phyloP scores from a whole-genome alignment of 345 rosid species.

The Bruguiera parviflora region DNA sequence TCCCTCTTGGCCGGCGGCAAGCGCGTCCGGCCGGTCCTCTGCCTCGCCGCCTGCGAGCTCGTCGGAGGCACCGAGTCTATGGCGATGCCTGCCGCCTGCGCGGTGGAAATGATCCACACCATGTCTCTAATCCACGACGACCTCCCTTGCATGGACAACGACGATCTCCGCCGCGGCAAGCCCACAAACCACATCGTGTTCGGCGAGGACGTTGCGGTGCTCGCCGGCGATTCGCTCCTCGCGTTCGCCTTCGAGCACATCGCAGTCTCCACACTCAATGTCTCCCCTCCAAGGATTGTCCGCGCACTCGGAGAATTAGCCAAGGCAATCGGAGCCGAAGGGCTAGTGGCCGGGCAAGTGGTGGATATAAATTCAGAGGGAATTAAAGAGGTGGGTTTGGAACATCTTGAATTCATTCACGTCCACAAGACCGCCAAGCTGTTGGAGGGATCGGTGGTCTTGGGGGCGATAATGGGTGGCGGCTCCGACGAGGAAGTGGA shows the following conservation, averaged over 20 bases:
- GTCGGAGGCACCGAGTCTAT: conserved; percentile 60
- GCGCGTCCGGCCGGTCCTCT: conserved; percentile 74
- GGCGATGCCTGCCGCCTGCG: conserved; percentile 90
- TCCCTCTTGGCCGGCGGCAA: conserved; percentile 89
- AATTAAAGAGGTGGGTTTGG: conserved; percentile 46
- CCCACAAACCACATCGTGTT: conserved; percentile 84
- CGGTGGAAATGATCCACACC: conserved; percentile 90
- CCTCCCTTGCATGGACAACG: conserved; percentile 94
- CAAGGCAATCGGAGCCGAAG: conserved; percentile 55
- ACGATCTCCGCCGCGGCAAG: conserved; percentile 90
- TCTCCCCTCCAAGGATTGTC: conserved; percentile 45
- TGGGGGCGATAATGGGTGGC: conserved; percentile 81
- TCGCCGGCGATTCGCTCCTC: conserved; percentile 88
- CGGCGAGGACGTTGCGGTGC: conserved; percentile 78
- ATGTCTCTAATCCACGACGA: conserved; percentile 97
- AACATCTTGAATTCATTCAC: conserved; percentile 79
- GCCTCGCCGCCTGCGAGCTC: conserved; percentile 85
- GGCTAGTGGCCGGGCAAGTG: conserved; percentile 87
- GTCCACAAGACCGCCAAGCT: conserved; percentile 81
- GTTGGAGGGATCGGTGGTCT: conserved; percentile 72
- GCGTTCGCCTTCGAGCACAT: conserved; percentile 75
- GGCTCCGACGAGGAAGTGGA: conserved; percentile 69
- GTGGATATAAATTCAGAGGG: conserved; percentile 76
- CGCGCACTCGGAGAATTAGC: conserved; percentile 72
- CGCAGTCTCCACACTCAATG: conserved; percentile 48